Evolutionary conservation across 805 yeast species (phyloP).

Genomic region (Yarrowia sp.): DNA sequence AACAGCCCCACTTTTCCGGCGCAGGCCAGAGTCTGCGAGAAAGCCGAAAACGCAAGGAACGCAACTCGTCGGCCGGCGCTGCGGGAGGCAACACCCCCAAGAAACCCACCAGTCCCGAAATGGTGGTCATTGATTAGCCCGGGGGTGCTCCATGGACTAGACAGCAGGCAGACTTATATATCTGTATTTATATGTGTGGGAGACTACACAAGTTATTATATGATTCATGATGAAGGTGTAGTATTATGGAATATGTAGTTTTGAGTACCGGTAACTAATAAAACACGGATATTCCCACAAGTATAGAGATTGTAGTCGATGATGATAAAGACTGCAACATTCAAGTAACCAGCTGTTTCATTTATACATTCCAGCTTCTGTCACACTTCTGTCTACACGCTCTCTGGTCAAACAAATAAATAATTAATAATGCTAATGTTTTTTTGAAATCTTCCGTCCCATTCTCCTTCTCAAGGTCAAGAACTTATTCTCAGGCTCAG

Average conservation of each 20-base stretch:
- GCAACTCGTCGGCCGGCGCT: slow-evolving; percentile 41
- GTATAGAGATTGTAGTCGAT: too few species aligned
- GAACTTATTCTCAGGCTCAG: slow-evolving; percentile 19
- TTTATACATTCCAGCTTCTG: too few species aligned
- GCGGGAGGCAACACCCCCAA: slow-evolving; percentile 56
- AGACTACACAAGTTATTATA: background rate
- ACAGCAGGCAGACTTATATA: slow-evolving; percentile 20
- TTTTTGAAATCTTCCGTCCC: slow-evolving; percentile 24
- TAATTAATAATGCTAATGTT: slow-evolving; percentile 24
- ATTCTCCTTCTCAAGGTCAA: slow-evolving; percentile 9
- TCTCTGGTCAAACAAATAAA: slow-evolving; percentile 3
- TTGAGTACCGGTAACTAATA: too few species aligned
- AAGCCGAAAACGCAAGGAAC: slow-evolving; percentile 71
- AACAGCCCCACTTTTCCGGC: slow-evolving; percentile 58
- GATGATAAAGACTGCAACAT: too few species aligned
- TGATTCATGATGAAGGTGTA: background rate
- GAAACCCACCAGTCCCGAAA: slow-evolving; percentile 72
- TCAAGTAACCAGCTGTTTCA: too few species aligned
- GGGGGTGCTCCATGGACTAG: background rate
- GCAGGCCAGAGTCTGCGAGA: slow-evolving; percentile 79
- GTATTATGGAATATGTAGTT: too few species aligned
- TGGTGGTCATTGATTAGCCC: slow-evolving; percentile 75
- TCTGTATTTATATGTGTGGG: slow-evolving; percentile 28
- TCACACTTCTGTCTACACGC: too few species aligned
- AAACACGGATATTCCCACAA: too few species aligned